Conservation (phyloP, 805 yeast genomes). For the Candida peoriensis region DNA sequence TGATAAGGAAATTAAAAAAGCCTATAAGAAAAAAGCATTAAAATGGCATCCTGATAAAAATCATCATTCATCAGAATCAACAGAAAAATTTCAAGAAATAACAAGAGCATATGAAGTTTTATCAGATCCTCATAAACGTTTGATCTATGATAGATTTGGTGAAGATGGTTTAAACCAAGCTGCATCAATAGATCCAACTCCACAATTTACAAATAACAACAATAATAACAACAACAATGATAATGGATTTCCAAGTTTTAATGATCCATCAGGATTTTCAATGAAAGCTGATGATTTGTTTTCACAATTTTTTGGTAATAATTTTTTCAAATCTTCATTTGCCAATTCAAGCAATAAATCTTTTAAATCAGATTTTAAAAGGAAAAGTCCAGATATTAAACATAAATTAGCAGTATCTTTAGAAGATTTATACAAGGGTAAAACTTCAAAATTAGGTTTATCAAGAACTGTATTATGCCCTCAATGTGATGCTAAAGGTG, state of each 20-base stretch:
- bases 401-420: conserved; percentile 50
- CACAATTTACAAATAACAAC: not conserved
- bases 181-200: conserved; percentile 21
- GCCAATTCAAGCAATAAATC: not conserved
- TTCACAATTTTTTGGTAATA: conserved; percentile 28
- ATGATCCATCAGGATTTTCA: conserved; percentile 4
- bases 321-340: conserved; percentile 9
- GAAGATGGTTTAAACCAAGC: conserved; percentile 81
- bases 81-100: conserved; percentile 88
- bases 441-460: conserved; percentile 47
- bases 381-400: conserved; percentile 48
- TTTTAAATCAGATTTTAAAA: conserved; percentile 12
- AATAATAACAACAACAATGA: not conserved
- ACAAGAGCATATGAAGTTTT: conserved; percentile 82
- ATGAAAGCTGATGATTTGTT: conserved; percentile 26
- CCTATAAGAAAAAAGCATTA: conserved; percentile 54
- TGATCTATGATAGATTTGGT: conserved; percentile 81
- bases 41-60: conserved; percentile 83
- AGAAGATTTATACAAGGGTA: conserved; percentile 56
- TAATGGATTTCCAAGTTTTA: not conserved
- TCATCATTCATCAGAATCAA: conserved; percentile 74
- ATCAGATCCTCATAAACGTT: conserved; percentile 79
- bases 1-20: conserved; percentile 46
- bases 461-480: conserved; percentile 45
- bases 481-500: conserved; percentile 51